A percentile compares a stretch with the other conserved stretches of the same genome.
Evolutionary conservation across 345 rosid genomes (phyloP).

Genomic region (Rhizophora mangle): DNA sequence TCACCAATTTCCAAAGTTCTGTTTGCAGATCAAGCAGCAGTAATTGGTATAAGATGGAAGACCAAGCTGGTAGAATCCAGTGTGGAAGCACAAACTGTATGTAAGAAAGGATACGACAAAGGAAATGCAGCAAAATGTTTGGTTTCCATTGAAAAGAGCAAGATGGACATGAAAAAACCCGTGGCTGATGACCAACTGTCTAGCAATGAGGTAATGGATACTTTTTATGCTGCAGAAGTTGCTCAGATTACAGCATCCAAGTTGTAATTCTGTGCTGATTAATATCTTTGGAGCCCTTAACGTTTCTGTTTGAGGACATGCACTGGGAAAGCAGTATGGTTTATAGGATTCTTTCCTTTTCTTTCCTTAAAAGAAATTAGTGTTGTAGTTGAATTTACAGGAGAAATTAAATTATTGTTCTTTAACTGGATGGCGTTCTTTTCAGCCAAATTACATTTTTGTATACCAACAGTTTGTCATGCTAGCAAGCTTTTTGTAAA

Average conservation of each 20-base stretch:
- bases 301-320: not conserved
- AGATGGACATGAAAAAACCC: not conserved
- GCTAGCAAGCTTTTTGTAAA: no score
- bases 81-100: slow-evolving; percentile 13
- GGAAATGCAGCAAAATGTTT: slow-evolving; percentile 7
- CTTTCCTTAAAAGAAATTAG: no score
- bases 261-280: not conserved
- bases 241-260: slow-evolving; percentile 25
- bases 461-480: no score
- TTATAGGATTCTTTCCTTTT: not conserved
- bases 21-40: slow-evolving; percentile 81
- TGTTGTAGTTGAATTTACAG: no score
- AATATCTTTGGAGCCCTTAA: not conserved
- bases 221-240: slow-evolving; percentile 15
- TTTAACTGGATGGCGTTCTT: no score
- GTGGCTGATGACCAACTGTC: slow-evolving; percentile 11
- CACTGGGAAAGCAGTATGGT: not conserved
- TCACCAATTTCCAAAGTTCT: slow-evolving; percentile 56
- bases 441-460: no score
- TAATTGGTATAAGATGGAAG: slow-evolving; percentile 59
- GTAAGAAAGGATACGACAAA: not conserved
- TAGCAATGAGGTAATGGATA: slow-evolving; percentile 26
- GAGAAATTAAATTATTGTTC: no score
- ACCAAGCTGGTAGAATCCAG: slow-evolving; percentile 24
- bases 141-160: slow-evolving; percentile 9